These are phyloP conservation scores for Peronospora belbahrii DNA, from an alignment of 352 stramenopile species.

Conservation along the genomic window DNA sequence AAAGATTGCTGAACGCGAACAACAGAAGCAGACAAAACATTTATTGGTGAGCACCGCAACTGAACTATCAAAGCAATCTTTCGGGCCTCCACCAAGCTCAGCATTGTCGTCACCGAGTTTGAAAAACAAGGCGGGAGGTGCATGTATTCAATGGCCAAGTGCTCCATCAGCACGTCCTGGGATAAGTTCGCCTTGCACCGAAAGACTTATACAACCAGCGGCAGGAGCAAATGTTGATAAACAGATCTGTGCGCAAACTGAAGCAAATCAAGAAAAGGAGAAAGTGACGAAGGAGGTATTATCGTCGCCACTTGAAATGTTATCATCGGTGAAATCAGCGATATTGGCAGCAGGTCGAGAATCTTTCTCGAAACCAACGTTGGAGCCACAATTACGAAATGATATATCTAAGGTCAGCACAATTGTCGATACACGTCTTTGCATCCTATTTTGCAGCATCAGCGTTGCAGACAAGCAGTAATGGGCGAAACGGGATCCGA, in stretches of 20 bases:
- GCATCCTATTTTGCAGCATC: constrained; percentile 13
- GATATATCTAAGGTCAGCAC: constrained; percentile 29
- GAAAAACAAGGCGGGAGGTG: constrained; percentile 4
- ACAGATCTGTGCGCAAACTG: not conserved
- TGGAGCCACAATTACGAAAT: constrained; percentile 4
- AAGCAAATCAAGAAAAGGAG: constrained; percentile 2
- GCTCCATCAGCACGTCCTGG: not conserved
- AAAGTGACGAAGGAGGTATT: not conserved
- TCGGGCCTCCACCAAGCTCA: constrained; percentile 7
- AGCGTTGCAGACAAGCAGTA: constrained; percentile 22
- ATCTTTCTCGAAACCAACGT: not conserved
- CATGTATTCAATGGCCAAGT: not conserved
- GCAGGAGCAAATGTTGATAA: not conserved
- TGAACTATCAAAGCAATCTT: constrained; percentile 13
- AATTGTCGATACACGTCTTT: constrained; percentile 21
- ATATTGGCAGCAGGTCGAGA: constrained; percentile 2
- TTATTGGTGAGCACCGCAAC: constrained; percentile 11
- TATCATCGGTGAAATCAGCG: not conserved
- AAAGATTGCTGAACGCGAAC: constrained; percentile 51
- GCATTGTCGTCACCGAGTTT: constrained; percentile 13
- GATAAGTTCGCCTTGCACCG: constrained; percentile 2
- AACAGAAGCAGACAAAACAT: constrained; percentile 26
- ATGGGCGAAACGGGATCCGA: constrained; percentile 17
- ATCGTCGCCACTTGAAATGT: not conserved
- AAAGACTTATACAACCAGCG: not conserved